Evolutionary conservation across 2,329 filamentous ascomycete genomes (phyloP).

Genomic region (Macroventuria anomochaeta): DNA sequence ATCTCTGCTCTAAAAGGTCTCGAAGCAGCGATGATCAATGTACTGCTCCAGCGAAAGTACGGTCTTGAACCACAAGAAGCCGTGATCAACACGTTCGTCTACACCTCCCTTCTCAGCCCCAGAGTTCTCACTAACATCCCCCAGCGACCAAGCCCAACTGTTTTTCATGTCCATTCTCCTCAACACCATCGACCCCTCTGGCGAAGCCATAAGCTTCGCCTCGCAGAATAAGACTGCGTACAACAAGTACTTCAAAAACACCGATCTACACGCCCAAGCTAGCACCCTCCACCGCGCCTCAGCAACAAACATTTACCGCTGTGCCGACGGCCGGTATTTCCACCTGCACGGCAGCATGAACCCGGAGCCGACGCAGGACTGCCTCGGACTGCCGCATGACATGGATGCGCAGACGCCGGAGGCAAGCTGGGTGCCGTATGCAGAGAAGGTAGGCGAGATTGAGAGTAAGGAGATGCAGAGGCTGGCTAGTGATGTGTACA

Average conservation of each 20-base stretch:
- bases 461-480: slow-evolving; percentile 46
- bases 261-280: slow-evolving; percentile 30
- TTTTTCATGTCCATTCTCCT: slow-evolving; percentile 53
- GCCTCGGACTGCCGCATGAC: slow-evolving; percentile 45
- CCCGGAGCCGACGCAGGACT: slow-evolving; percentile 51
- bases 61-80: slow-evolving; percentile 48
- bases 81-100: slow-evolving; percentile 55
- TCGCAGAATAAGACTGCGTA: slow-evolving; percentile 18
- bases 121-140: not conserved
- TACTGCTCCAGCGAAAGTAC: slow-evolving; percentile 57
- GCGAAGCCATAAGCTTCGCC: slow-evolving; percentile 29
- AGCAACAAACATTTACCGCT: slow-evolving; percentile 57
- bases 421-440: slow-evolving; percentile 43
- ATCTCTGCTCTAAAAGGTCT: slow-evolving; percentile 58
- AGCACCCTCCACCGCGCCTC: slow-evolving; percentile 36
- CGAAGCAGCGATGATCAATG: slow-evolving; percentile 56
- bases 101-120: too few relatives aligned
- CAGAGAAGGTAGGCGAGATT: slow-evolving; percentile 43
- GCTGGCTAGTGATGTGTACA: slow-evolving; percentile 47
- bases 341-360: slow-evolving; percentile 59
- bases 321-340: slow-evolving; percentile 55
- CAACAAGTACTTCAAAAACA: slow-evolving; percentile 37
- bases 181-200: slow-evolving; percentile 45
- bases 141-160: slow-evolving; percentile 53
- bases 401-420: slow-evolving; percentile 35